Conservation (phyloP, 140 eudicot species). For the Erigeron philadelphicus region DNA sequence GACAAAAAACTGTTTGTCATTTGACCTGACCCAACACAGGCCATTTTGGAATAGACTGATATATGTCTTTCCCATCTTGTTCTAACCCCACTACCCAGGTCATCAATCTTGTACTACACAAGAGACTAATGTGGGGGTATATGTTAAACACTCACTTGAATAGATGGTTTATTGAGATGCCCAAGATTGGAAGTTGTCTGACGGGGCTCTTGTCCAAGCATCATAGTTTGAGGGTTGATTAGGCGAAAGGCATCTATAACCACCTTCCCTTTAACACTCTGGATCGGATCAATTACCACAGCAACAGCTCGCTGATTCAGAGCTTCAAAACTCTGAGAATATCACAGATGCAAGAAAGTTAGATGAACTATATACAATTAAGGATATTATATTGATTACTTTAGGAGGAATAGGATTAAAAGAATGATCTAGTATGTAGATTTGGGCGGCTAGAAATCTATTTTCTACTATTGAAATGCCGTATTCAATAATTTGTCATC, state of each 20-base stretch:
- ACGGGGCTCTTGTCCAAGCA: conserved; percentile 95
- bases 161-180: conserved; percentile 87
- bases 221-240: conserved; percentile 89
- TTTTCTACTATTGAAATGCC: too few species aligned
- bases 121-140: background rate
- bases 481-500: too few species aligned
- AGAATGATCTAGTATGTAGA: too few species aligned
- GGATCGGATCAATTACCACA: conserved; percentile 87
- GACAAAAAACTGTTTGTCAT: too few species aligned
- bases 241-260: conserved; percentile 85
- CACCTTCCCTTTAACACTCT: conserved; percentile 91
- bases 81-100: too few species aligned
- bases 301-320: conserved; percentile 87
- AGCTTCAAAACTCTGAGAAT: conserved; percentile 76
- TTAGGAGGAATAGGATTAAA: background rate
- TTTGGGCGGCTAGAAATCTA: too few species aligned
- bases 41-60: too few species aligned
- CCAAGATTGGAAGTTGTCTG: conserved; percentile 93
- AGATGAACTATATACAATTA: background rate
- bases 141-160: conserved; percentile 46
- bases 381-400: background rate
- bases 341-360: conserved; percentile 6
- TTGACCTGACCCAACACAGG: background rate
- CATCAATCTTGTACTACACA: background rate
- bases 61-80: too few species aligned